Conservation (phyloP, 352 stramenopile species). For the Globisporangium okanoganense region DNA sequence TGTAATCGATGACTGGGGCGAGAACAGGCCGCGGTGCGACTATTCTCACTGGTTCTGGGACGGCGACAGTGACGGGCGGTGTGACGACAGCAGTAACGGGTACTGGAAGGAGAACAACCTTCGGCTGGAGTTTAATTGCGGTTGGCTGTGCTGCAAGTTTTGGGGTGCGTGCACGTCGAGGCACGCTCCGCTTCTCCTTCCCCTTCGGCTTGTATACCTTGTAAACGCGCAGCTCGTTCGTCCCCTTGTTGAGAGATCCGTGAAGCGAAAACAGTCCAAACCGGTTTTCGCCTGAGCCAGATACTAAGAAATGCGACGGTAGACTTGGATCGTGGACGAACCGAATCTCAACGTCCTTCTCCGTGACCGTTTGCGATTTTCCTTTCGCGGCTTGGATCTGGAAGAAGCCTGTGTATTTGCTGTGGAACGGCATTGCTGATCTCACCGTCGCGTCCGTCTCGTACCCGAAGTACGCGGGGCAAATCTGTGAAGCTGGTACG, state of each 20-base stretch:
- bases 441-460: slow-evolving; percentile 50
- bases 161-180: slow-evolving; percentile 33
- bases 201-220: slow-evolving; percentile 88
- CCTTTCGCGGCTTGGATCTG: slow-evolving; percentile 85
- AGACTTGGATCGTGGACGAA: slow-evolving; percentile 75
- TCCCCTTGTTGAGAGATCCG: slow-evolving; percentile 68
- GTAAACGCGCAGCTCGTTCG: slow-evolving; percentile 77
- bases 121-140: slow-evolving; percentile 13
- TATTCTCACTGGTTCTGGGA: slow-evolving; percentile 25
- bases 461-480: slow-evolving; percentile 63
- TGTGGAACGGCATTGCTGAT: slow-evolving; percentile 72
- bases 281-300: slow-evolving; percentile 69
- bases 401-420: slow-evolving; percentile 84
- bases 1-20: slow-evolving; percentile 43
- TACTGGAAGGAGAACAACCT: background rate
- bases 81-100: slow-evolving; percentile 8
- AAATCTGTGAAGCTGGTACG: slow-evolving; percentile 28
- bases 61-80: slow-evolving; percentile 15
- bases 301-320: slow-evolving; percentile 66
- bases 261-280: slow-evolving; percentile 77
- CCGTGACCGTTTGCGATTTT: slow-evolving; percentile 73
- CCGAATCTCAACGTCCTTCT: slow-evolving; percentile 77
- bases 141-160: slow-evolving; percentile 11
- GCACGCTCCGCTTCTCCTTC: slow-evolving; percentile 64
- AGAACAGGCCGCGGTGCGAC: slow-evolving; percentile 32